These are phyloP conservation scores for Candida neerlandica DNA, from an alignment of 1,139 yeast genomes.

Conservation along the genomic window DNA sequence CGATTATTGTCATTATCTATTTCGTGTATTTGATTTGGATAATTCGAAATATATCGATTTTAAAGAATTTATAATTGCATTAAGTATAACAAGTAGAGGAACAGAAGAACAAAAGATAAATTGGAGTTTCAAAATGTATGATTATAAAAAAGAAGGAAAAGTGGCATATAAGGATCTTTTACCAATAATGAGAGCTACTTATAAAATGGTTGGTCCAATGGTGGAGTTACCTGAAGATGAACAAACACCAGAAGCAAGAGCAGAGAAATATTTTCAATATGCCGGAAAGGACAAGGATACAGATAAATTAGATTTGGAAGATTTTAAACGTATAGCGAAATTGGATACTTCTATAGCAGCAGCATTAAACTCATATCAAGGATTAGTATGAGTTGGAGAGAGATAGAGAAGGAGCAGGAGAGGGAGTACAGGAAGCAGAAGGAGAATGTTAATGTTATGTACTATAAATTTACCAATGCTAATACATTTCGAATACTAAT, in stretches of 20 bases:
- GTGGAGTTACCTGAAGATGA: constrained; percentile 91
- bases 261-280: constrained; percentile 73
- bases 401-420: neutral
- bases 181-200: constrained; percentile 77
- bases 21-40: constrained; percentile 86
- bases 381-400: constrained; percentile 50
- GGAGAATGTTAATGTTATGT: no score
- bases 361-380: constrained; percentile 80
- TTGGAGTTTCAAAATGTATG: constrained; percentile 89
- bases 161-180: constrained; percentile 79
- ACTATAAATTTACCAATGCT: no score
- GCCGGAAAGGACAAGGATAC: constrained; percentile 74
- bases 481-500: constrained; percentile 1
- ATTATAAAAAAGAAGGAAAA: constrained; percentile 74
- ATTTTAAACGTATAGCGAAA: constrained; percentile 79
- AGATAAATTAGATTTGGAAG: constrained; percentile 68
- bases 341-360: constrained; percentile 79
- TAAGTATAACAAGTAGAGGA: constrained; percentile 89
- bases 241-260: constrained; percentile 86
- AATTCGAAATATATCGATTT: constrained; percentile 83
- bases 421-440: no score
- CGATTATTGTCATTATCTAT: constrained; percentile 85
- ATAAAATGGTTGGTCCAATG: constrained; percentile 96
- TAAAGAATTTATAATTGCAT: constrained; percentile 87
- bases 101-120: constrained; percentile 79